Conservation (phyloP, 1,284 basidiomycete genomes). For the Malassezia brasiliensis region DNA sequence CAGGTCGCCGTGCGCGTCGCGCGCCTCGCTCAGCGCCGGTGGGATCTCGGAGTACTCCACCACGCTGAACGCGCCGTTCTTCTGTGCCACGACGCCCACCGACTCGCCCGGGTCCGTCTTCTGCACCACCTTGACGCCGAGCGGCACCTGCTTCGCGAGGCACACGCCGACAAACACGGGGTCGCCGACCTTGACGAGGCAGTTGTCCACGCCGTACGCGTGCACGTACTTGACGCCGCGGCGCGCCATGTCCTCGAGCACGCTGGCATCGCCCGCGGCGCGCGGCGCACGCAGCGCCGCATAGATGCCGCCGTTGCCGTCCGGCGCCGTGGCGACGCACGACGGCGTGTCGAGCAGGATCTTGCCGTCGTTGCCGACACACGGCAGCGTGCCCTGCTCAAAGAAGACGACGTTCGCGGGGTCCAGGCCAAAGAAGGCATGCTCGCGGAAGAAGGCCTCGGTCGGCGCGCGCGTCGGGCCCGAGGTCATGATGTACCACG, state of each 20-base stretch:
- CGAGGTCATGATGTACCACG: conserved; percentile 99
- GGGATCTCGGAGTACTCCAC: conserved; percentile 98
- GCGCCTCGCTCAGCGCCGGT: conserved; percentile 68
- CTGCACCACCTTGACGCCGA: conserved; percentile 90
- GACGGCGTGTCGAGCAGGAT: conserved; percentile 73
- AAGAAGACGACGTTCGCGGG: conserved; percentile 79
- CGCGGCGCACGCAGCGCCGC: conserved; percentile 76
- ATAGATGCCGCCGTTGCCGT: conserved; percentile 95
- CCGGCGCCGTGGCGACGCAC: conserved; percentile 80
- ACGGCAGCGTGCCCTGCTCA: conserved; percentile 94
- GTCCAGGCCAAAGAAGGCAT: conserved; percentile 75
- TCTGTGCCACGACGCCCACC: conserved; percentile 84
- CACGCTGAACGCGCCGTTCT: conserved; percentile 73
- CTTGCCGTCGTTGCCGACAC: conserved; percentile 86
- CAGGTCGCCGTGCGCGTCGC: conserved; percentile 59
- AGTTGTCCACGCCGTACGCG: conserved; percentile 97
- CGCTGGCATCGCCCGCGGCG: conserved; percentile 53
- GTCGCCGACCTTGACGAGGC: conserved; percentile 91
- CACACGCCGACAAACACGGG: conserved; percentile 92
- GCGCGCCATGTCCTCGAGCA: conserved; percentile 69
- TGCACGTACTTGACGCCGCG: conserved; percentile 83
- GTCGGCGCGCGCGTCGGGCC: conserved; percentile 85
- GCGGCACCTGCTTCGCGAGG: conserved; percentile 72
- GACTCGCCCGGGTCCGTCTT: conserved; percentile 78
- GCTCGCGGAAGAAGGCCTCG: conserved; percentile 69